phyloP scores from a whole-genome alignment of 1,284 basidiomycete genomes.

The Cystobasidium sp. region DNA sequence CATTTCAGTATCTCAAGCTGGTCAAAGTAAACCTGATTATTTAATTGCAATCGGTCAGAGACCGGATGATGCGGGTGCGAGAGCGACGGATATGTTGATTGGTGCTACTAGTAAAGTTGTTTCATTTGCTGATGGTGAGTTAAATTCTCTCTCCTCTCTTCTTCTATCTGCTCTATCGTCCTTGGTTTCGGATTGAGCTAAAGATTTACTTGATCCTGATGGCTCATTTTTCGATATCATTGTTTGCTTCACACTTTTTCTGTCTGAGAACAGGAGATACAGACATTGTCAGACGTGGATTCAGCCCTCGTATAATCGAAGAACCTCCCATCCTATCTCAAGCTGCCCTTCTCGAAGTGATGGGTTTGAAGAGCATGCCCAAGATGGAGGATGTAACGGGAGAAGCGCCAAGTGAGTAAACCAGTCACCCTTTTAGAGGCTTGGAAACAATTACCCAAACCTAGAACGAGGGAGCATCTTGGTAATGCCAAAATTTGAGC shows the following conservation, averaged over 20 bases:
- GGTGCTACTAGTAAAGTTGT: constrained; percentile 27
- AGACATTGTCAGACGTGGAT: constrained; percentile 35
- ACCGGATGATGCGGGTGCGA: constrained; percentile 39
- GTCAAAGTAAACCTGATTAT: constrained; percentile 27
- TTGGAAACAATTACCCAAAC: too few relatives aligned
- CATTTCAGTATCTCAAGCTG: constrained; percentile 20
- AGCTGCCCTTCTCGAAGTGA: constrained; percentile 2
- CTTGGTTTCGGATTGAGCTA: too few relatives aligned
- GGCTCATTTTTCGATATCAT: background rate
- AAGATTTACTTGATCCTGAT: too few relatives aligned
- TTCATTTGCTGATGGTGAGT: constrained; percentile 41
- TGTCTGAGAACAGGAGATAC: constrained; percentile 26
- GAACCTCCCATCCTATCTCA: constrained; percentile 26
- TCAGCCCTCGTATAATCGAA: constrained; percentile 24
- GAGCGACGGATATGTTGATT: constrained; percentile 37
- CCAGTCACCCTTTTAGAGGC: background rate
- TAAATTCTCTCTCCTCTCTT: background rate
- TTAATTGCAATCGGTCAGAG: constrained; percentile 31
- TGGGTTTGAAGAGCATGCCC: constrained; percentile 12
- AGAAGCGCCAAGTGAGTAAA: constrained; percentile 30
- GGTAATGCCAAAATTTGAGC: too few relatives aligned
- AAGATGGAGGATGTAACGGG: constrained; percentile 35
- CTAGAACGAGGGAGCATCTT: too few relatives aligned
- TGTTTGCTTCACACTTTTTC: background rate
- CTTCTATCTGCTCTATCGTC: too few relatives aligned